Evolutionary conservation across 2,329 filamentous ascomycete genomes (phyloP).

Genomic region (Fusarium mangiferae): DNA sequence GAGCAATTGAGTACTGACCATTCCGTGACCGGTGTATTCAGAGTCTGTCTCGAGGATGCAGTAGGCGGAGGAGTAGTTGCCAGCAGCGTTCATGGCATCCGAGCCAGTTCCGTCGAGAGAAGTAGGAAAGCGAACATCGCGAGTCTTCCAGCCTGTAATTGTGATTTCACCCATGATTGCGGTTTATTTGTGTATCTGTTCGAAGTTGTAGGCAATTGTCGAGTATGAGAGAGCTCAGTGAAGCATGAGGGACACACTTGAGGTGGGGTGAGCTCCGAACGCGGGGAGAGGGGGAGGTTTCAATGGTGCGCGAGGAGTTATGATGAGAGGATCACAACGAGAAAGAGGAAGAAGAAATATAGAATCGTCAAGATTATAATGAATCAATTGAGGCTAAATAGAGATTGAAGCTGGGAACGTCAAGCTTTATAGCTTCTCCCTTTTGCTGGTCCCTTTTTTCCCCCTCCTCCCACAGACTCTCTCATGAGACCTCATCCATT

Average conservation of each 20-base stretch:
- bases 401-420: constrained; percentile 3
- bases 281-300: constrained; percentile 38
- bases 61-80: constrained; percentile 94
- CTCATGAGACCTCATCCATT: constrained; percentile 33
- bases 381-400: constrained; percentile 25
- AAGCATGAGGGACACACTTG: constrained; percentile 15
- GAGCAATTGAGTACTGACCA: constrained; percentile 61
- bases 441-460: background rate
- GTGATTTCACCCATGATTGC: constrained; percentile 63
- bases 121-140: constrained; percentile 86
- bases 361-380: background rate
- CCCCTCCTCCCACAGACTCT: background rate
- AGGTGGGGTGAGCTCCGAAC: constrained; percentile 36
- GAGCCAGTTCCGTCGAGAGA: constrained; percentile 96
- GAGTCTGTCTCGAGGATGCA: constrained; percentile 89
- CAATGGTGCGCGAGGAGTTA: background rate
- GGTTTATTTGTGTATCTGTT: background rate
- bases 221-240: constrained; percentile 15
- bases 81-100: constrained; percentile 95
- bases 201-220: background rate
- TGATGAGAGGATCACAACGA: constrained; percentile 2
- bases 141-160: constrained; percentile 76
- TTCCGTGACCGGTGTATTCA: constrained; percentile 76
- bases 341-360: background rate
- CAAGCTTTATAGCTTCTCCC: constrained; percentile 34